Percentiles rank a stretch among this genome's conserved stretches.
Evolutionary conservation across 2,329 filamentous ascomycete species (phyloP).

Genomic region (Pyricularia pennisetigena): DNA sequence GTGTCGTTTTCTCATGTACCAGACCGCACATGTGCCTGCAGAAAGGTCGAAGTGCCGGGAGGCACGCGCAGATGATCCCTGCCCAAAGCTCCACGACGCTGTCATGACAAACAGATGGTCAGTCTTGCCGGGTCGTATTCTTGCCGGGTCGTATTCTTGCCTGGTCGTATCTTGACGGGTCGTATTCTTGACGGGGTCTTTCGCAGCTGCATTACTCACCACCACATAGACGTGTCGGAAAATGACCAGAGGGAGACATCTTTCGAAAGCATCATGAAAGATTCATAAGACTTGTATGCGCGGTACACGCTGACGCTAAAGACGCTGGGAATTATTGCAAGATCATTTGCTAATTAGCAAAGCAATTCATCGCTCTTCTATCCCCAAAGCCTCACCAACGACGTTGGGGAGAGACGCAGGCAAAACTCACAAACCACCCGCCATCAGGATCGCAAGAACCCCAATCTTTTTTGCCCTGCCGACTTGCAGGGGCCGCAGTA

Average conservation of each 20-base stretch:
- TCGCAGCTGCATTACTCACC: background rate
- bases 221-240: background rate
- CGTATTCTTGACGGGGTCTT: background rate
- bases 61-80: background rate
- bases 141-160: background rate
- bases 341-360: background rate
- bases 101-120: background rate
- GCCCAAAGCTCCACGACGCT: background rate
- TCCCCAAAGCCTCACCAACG: too few species aligned
- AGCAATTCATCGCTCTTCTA: background rate
- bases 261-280: background rate
- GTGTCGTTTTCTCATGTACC: background rate
- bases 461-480: background rate
- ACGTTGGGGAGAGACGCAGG: too few species aligned
- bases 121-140: background rate
- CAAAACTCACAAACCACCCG: background rate
- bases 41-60: slow-evolving; percentile 18
- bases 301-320: slow-evolving; percentile 2
- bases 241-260: background rate
- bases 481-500: background rate
- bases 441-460: background rate
- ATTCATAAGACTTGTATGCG: background rate
- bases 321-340: background rate
- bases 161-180: too few species aligned
- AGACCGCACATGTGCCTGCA: slow-evolving; percentile 7